phyloP scores from a whole-genome alignment of 1,139 yeast genomes.

The Zygosaccharomyces sapae region DNA sequence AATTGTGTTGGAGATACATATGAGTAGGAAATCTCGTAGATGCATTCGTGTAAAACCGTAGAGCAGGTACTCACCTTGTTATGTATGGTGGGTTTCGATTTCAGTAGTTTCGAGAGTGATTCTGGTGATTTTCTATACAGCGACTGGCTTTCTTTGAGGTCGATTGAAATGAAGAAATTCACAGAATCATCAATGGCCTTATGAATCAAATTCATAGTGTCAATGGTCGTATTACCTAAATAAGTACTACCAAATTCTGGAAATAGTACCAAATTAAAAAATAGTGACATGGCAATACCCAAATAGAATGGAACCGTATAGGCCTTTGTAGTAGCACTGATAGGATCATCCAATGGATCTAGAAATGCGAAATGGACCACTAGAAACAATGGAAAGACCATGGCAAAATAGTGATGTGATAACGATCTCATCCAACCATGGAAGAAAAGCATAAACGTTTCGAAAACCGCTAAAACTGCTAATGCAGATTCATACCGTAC shows the following conservation, averaged over 20 bases:
- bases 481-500: constrained; percentile 39
- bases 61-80: constrained; percentile 38
- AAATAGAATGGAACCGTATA: constrained; percentile 44
- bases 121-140: constrained; percentile 24
- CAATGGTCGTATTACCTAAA: constrained; percentile 43
- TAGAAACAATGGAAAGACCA: constrained; percentile 45
- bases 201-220: constrained; percentile 41
- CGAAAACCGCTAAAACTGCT: constrained; percentile 44
- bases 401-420: constrained; percentile 44
- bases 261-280: constrained; percentile 42
- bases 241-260: constrained; percentile 52
- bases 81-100: constrained; percentile 35
- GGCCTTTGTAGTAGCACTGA: constrained; percentile 36
- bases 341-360: constrained; percentile 33
- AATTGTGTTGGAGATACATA: constrained; percentile 44
- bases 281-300: constrained; percentile 43
- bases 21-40: constrained; percentile 47
- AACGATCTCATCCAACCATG: constrained; percentile 49
- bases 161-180: constrained; percentile 38
- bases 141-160: constrained; percentile 18
- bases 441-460: constrained; percentile 43
- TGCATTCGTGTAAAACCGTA: constrained; percentile 44
- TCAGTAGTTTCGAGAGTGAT: constrained; percentile 32
- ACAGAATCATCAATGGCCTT: constrained; percentile 40
- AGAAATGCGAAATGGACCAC: constrained; percentile 48